Conservation (phyloP, 768 basidiomycete species). For the Strobilomyces dryophilus region DNA sequence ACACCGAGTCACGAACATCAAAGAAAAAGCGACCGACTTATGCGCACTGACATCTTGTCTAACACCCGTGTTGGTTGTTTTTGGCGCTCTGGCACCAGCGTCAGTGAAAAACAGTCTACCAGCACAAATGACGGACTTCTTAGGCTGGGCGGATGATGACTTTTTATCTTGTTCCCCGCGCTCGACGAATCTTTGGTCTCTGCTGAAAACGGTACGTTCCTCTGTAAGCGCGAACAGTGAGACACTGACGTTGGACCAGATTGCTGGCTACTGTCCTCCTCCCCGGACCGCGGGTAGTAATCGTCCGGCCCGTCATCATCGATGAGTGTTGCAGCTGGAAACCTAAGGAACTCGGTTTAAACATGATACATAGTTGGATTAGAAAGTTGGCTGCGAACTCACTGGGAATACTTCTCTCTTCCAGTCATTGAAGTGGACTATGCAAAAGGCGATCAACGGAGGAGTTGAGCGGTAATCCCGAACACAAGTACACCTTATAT, state of each 20-base stretch:
- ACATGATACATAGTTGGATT: neutral
- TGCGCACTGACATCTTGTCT: neutral
- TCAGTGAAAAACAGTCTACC: neutral
- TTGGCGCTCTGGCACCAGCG: neutral
- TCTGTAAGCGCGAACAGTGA: neutral
- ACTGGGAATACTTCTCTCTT: neutral
- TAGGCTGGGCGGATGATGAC: rapidly evolving
- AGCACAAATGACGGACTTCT: constrained; percentile 1
- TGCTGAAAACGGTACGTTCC: neutral
- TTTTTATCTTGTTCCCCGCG: neutral
- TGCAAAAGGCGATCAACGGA: neutral
- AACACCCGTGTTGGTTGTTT: neutral
- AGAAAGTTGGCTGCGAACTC: neutral
- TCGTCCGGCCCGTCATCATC: neutral
- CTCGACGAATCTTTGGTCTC: neutral
- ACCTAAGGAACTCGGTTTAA: constrained; percentile 1
- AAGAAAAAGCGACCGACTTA: constrained; percentile 5
- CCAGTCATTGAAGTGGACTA: neutral
- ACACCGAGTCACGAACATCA: neutral
- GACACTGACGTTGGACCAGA: neutral
- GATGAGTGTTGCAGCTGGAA: neutral
- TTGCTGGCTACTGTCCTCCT: neutral
- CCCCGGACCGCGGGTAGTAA: neutral
- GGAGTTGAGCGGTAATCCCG: neutral
- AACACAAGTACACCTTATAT: constrained; percentile 11